Percentiles rank a stretch among this genome's conserved stretches.
These are phyloP conservation scores for Fusarium falciforme DNA, from an alignment of 2,329 filamentous ascomycete genomes.

Conservation along the genomic window DNA sequence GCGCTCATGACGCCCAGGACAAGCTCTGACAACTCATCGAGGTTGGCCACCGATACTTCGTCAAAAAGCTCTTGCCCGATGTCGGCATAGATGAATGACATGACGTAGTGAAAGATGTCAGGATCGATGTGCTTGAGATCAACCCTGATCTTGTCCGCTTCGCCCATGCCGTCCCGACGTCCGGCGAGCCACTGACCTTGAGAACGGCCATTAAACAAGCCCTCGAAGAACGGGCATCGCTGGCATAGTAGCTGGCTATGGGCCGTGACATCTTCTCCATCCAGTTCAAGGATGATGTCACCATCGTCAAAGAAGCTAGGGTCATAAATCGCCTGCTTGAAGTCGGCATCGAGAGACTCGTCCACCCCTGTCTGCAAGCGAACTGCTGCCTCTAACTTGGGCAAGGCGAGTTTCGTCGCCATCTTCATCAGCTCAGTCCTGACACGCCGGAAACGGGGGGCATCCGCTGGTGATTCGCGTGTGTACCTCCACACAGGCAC, in stretches of 20 bases:
- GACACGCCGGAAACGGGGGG: conserved; percentile 81
- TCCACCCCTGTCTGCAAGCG: conserved; percentile 77
- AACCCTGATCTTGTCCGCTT: conserved; percentile 68
- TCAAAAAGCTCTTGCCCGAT: conserved; percentile 85
- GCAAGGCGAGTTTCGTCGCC: conserved; percentile 77
- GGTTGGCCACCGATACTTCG: conserved; percentile 72
- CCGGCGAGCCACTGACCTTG: conserved; percentile 84
- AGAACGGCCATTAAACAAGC: conserved; percentile 89
- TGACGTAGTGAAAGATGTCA: conserved; percentile 80
- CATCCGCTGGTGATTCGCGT: conserved; percentile 71
- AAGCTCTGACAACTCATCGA: conserved; percentile 90
- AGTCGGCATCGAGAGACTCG: conserved; percentile 74
- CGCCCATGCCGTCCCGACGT: conserved; percentile 62
- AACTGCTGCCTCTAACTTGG: conserved; percentile 79
- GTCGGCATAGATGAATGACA: conserved; percentile 87
- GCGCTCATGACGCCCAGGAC: conserved; percentile 90
- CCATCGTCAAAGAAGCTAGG: conserved; percentile 79
- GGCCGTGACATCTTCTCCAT: conserved; percentile 75
- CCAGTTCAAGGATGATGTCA: conserved; percentile 83
- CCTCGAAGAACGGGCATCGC: conserved; percentile 92
- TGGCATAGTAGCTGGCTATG: conserved; percentile 85
- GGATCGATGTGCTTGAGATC: conserved; percentile 85
- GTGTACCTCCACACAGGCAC: conserved; percentile 90
- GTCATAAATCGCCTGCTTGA: conserved; percentile 76
- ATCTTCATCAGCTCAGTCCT: conserved; percentile 89